A percentile compares a stretch with the other conserved stretches of the same genome.
Conservation (phyloP, 2,329 filamentous ascomycete species). For the Fusarium sp. region DNA sequence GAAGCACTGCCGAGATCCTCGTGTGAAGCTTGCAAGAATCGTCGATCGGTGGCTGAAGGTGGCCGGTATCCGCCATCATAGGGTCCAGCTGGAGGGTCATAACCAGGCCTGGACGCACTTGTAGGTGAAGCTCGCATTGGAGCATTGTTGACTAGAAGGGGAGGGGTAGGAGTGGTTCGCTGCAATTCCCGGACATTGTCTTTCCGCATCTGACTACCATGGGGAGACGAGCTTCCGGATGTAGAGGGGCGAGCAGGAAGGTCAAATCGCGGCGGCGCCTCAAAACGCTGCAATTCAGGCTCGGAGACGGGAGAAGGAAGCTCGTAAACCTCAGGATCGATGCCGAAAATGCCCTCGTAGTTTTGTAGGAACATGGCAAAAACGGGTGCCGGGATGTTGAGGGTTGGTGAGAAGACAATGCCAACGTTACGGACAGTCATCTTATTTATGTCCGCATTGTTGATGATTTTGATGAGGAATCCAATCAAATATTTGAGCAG, state of each 20-base stretch:
- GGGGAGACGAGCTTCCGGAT: constrained; percentile 61
- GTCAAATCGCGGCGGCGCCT: constrained; percentile 52
- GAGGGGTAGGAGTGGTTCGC: constrained; percentile 64
- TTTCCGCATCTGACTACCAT: constrained; percentile 62
- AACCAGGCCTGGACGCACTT: constrained; percentile 49
- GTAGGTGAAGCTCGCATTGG: constrained; percentile 57
- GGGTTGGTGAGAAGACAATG: constrained; percentile 96
- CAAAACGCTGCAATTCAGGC: constrained; percentile 53
- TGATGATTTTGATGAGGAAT: constrained; percentile 92
- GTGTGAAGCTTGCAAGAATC: constrained; percentile 50
- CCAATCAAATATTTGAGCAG: constrained; percentile 87
- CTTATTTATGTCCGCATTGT: constrained; percentile 91
- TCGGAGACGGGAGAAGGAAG: constrained; percentile 62
- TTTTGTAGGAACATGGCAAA: constrained; percentile 96
- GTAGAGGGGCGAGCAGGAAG: constrained; percentile 64
- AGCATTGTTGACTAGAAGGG: constrained; percentile 55
- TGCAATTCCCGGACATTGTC: constrained; percentile 50
- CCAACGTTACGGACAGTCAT: constrained; percentile 98
- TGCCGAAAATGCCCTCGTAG: constrained; percentile 86
- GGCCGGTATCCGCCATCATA: constrained; percentile 61
- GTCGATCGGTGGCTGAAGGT: constrained; percentile 51
- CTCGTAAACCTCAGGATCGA: constrained; percentile 74
- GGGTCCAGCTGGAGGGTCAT: constrained; percentile 58
- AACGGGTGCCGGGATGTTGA: constrained; percentile 95
- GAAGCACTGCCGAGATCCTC: constrained; percentile 46